Evolutionary conservation across 2,329 filamentous ascomycete species (phyloP).

Genomic region (Fusarium phyllophilum): DNA sequence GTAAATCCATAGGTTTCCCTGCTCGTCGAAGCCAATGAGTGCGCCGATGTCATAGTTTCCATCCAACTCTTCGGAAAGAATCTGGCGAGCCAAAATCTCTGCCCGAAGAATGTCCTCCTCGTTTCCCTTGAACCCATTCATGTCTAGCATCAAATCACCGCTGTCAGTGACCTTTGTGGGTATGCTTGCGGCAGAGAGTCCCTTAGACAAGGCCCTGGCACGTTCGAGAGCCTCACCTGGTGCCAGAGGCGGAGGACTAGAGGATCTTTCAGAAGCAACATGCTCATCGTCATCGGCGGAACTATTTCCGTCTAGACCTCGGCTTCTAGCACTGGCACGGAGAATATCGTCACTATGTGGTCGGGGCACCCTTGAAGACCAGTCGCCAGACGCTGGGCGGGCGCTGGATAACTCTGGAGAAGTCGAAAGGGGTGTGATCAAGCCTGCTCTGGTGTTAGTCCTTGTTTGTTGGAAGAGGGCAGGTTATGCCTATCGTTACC

Average conservation of each 20-base stretch:
- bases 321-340: constrained; percentile 56
- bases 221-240: constrained; percentile 82
- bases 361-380: constrained; percentile 56
- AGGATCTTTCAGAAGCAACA: constrained; percentile 66
- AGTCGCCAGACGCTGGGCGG: constrained; percentile 62
- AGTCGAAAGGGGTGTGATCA: constrained; percentile 63
- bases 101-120: constrained; percentile 92
- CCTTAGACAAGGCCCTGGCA: constrained; percentile 85
- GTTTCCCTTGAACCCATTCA: constrained; percentile 95
- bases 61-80: constrained; percentile 90
- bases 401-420: constrained; percentile 61
- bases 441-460: constrained; percentile 44
- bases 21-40: constrained; percentile 92
- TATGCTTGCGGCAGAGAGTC: constrained; percentile 90
- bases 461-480: not conserved
- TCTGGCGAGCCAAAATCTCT: constrained; percentile 91
- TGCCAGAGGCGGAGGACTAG: constrained; percentile 80
- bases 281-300: constrained; percentile 52
- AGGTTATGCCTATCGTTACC: constrained; percentile 46
- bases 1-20: constrained; percentile 99
- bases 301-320: constrained; percentile 49
- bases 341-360: constrained; percentile 67
- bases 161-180: constrained; percentile 91
- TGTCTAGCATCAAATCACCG: constrained; percentile 96
- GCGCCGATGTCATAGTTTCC: constrained; percentile 97